Evolutionary conservation across 2,329 filamentous ascomycete species (phyloP).

Genomic region (Beauveria sp.): DNA sequence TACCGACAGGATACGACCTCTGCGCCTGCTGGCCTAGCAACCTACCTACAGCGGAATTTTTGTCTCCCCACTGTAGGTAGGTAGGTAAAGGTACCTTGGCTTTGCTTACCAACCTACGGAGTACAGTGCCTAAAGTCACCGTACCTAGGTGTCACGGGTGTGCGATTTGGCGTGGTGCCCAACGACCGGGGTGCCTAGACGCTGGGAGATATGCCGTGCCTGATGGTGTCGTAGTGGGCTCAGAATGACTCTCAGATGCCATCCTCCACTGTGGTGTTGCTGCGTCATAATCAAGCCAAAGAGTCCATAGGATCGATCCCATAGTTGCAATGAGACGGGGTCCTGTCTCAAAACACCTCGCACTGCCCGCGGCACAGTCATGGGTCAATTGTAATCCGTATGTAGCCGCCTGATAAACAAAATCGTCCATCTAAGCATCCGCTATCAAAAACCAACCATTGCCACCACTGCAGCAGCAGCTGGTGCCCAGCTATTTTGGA

Average conservation of each 20-base stretch:
- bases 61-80: no score
- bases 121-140: no score
- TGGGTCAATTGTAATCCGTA: conserved; percentile 47
- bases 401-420: conserved; percentile 74
- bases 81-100: no score
- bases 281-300: conserved; percentile 42
- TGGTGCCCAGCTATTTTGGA: conserved; percentile 80
- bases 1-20: no score
- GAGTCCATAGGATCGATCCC: conserved; percentile 81
- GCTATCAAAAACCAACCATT: conserved; percentile 88
- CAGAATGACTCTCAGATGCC: background rate
- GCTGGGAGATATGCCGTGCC: background rate
- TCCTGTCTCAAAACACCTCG: conserved; percentile 63
- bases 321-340: conserved; percentile 63
- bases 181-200: background rate
- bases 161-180: background rate
- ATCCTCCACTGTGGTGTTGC: background rate
- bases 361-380: conserved; percentile 57
- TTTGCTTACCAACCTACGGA: no score
- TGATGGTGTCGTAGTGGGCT: background rate
- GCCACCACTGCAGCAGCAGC: conserved; percentile 44
- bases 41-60: no score
- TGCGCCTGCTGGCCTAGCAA: no score
- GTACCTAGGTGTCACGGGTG: no score
- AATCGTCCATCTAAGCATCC: conserved; percentile 72